Evolutionary conservation across 371 early-diverging fungal species (phyloP).

Genomic region (Mortierella sp.): DNA sequence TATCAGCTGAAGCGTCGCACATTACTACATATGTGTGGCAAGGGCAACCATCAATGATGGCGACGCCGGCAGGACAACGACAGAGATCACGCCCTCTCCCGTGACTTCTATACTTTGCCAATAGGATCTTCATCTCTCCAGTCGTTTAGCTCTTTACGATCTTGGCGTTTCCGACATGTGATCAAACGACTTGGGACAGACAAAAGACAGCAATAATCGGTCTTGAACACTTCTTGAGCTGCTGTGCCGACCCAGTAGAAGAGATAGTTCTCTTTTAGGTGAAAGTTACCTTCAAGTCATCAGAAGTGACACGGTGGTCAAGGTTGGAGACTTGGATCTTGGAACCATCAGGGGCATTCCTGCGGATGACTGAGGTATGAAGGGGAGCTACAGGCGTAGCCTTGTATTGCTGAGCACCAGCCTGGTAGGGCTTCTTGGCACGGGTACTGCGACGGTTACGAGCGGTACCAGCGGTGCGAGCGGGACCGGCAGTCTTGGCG

Average conservation of each 20-base stretch:
- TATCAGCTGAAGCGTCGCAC: background rate
- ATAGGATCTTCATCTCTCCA: background rate
- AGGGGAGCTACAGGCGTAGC: conserved; percentile 42
- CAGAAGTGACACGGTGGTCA: conserved; percentile 76
- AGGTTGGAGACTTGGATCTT: conserved; percentile 84
- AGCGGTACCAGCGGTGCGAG: conserved; percentile 59
- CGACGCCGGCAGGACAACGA: background rate
- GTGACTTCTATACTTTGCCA: background rate
- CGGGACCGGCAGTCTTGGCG: conserved; percentile 23
- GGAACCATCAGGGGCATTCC: conserved; percentile 59
- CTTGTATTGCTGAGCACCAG: conserved; percentile 61
- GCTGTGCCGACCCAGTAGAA: background rate
- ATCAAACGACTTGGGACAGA: conserved; percentile 8
- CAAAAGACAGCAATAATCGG: background rate
- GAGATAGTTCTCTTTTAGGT: conserved; percentile 31
- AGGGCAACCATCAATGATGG: background rate
- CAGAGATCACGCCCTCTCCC: conserved; percentile 2
- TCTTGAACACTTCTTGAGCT: conserved; percentile 11
- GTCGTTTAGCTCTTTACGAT: background rate
- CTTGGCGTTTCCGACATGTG: background rate
- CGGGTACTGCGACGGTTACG: conserved; percentile 60
- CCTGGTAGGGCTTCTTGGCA: conserved; percentile 59
- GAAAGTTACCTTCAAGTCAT: conserved; percentile 71
- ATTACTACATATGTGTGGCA: background rate
- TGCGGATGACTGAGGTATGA: conserved; percentile 54